Percentiles rank a stretch among this genome's conserved stretches.
Evolutionary conservation across 2,329 filamentous ascomycete genomes (phyloP).

Genomic region (Aspergillus novoparasiticus): DNA sequence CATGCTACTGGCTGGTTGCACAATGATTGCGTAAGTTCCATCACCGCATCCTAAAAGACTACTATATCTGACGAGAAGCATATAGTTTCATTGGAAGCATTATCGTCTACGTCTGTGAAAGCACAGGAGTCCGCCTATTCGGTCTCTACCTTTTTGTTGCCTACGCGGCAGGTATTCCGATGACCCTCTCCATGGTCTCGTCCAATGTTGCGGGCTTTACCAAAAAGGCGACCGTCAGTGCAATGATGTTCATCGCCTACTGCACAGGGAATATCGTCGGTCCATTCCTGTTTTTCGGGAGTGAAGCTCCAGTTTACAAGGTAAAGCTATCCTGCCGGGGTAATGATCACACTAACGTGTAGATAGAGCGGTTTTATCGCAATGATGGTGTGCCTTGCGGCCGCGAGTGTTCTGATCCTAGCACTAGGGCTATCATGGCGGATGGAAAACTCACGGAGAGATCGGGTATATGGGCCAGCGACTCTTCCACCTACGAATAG

Average conservation of each 20-base stretch:
- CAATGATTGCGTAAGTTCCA: neutral
- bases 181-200: neutral
- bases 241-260: neutral
- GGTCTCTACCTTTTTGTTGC: neutral
- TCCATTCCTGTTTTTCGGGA: neutral
- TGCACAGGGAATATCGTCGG: neutral
- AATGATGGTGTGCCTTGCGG: neutral
- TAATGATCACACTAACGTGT: neutral
- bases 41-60: neutral
- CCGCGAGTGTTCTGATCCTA: neutral
- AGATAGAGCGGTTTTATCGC: neutral
- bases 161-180: neutral
- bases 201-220: neutral
- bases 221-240: neutral
- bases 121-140: neutral
- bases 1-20: neutral
- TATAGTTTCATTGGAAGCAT: neutral
- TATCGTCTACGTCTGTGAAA: neutral
- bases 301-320: neutral
- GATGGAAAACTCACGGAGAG: neutral
- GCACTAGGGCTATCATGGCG: neutral
- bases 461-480: neutral
- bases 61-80: neutral
- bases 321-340: neutral
- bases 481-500: neutral